Evolutionary conservation across 2,329 filamentous ascomycete genomes (phyloP).

Genomic region (Exophiala xenobiotica): DNA sequence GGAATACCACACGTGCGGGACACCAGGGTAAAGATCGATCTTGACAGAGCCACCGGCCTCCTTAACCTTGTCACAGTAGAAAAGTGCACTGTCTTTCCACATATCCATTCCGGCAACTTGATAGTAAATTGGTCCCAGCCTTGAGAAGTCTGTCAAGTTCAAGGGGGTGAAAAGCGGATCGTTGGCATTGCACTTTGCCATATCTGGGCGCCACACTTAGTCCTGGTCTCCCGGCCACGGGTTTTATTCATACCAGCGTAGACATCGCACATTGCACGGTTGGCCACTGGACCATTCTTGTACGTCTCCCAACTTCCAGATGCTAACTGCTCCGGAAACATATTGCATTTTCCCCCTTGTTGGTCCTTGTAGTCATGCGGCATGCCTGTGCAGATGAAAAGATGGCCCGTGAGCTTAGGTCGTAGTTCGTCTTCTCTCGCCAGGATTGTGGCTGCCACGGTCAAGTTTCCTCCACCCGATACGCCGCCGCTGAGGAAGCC

Average conservation of each 20-base stretch:
- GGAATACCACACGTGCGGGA: constrained; percentile 15
- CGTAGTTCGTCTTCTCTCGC: constrained; percentile 16
- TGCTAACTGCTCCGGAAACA: constrained; percentile 16
- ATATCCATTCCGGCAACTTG: constrained; percentile 23
- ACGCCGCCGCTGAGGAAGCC: constrained; percentile 20
- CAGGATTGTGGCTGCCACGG: constrained; percentile 7
- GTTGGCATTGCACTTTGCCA: constrained; percentile 1
- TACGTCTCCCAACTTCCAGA: constrained; percentile 15
- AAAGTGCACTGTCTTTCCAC: constrained; percentile 17
- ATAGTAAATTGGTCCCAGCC: constrained; percentile 16
- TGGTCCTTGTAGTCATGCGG: constrained; percentile 5
- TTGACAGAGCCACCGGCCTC: constrained; percentile 13
- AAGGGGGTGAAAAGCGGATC: constrained; percentile 9
- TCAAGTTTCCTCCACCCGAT: constrained; percentile 12
- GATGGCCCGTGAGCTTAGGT: constrained; percentile 16
- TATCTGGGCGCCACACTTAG: no score
- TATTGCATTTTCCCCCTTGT: not conserved
- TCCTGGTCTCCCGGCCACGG: no score
- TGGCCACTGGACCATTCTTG: constrained; percentile 15
- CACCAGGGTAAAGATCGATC: constrained; percentile 21
- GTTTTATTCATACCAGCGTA: no score
- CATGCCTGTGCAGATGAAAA: constrained; percentile 20
- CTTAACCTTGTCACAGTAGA: constrained; percentile 16
- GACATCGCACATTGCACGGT: constrained; percentile 9
- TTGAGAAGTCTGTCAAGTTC: constrained; percentile 9